Evolutionary conservation across 176 grass and related monocot genomes (phyloP).

Genomic region (Eragrostis curvula): DNA sequence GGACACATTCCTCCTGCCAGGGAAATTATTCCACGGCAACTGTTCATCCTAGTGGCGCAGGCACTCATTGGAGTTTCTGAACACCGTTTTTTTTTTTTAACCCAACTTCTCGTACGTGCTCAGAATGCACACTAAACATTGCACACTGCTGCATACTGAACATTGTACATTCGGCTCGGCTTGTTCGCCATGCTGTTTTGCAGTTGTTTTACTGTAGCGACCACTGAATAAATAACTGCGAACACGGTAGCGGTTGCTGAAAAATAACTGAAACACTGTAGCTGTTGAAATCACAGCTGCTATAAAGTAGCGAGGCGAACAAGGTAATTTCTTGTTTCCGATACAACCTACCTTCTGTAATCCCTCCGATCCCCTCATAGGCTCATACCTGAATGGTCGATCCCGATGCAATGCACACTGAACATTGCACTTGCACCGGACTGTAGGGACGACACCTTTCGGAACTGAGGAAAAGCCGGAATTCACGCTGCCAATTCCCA

Average conservation of each 20-base stretch:
- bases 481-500: constrained; percentile 36
- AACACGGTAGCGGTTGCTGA: no score
- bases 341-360: no score
- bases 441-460: constrained; percentile 4
- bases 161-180: no score
- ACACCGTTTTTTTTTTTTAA: background rate
- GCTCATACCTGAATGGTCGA: background rate
- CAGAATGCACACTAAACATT: no score
- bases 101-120: background rate
- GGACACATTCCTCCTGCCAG: constrained; percentile 28
- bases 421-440: background rate
- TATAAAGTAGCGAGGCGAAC: no score
- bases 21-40: constrained; percentile 28
- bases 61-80: background rate
- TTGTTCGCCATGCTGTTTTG: no score
- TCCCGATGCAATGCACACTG: background rate
- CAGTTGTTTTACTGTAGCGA: no score
- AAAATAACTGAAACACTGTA: no score
- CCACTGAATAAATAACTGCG: no score
- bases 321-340: no score
- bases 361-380: background rate
- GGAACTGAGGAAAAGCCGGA: constrained; percentile 35
- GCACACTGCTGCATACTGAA: no score
- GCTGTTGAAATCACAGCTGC: no score
- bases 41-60: constrained; percentile 23